Conservation (phyloP, 1,284 basidiomycete species). For the Ustilago tritici region DNA sequence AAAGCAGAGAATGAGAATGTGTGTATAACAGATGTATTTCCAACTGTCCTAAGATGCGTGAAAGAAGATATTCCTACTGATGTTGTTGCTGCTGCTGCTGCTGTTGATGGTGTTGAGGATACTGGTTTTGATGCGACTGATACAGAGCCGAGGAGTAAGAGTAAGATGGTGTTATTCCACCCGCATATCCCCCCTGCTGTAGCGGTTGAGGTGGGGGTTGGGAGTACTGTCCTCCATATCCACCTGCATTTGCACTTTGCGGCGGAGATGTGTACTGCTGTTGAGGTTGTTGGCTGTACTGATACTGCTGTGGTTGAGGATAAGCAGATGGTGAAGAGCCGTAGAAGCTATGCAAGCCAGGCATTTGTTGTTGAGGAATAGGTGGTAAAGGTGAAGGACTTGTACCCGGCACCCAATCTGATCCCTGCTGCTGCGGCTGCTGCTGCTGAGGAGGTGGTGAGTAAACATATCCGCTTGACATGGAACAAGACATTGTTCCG, state of each 20-base stretch:
- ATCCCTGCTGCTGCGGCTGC: background rate
- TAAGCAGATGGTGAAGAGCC: conserved; percentile 5
- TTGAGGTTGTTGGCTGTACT: conserved; percentile 1
- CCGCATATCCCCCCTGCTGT: background rate
- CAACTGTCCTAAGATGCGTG: background rate
- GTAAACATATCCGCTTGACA: conserved; percentile 42
- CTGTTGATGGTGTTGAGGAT: conserved; percentile 20
- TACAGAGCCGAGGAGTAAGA: conserved; percentile 3
- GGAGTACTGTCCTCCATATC: background rate
- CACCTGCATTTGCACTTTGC: background rate
- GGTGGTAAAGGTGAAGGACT: conserved; percentile 38
- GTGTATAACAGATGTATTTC: background rate
- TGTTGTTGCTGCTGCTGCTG: conserved; percentile 16
- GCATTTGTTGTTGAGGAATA: conserved; percentile 24
- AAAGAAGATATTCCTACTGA: conserved; percentile 9
- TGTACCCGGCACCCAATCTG: conserved; percentile 19
- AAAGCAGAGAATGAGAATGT: no score
- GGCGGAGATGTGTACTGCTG: background rate
- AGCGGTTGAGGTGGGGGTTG: background rate
- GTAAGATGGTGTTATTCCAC: background rate
- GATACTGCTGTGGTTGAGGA: conserved; percentile 12
- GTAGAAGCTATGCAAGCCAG: conserved; percentile 16
- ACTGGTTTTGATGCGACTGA: conserved; percentile 8
- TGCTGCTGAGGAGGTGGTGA: conserved; percentile 14
- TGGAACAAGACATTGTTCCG: conserved; percentile 9